Evolutionary conservation across 495 filamentous ascomycete genomes (phyloP), one percentile per base, ranked within the genome.

Genomic region (Talaromyces adpressus): DNA sequence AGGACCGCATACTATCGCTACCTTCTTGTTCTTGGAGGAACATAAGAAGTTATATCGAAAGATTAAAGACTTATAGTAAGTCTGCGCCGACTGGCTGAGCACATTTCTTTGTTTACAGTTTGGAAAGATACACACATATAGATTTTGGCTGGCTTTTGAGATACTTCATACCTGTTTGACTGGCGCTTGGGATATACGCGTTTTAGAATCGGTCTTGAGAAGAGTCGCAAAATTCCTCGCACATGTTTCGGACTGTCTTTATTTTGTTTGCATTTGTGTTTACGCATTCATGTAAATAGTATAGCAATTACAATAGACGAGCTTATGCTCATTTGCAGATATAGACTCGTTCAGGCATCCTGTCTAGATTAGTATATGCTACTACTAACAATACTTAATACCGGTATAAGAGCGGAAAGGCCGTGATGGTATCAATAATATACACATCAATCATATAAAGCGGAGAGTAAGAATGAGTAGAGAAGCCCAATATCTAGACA

Each of bases 11-110:
- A 98, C 94, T 3, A 91, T 98, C 70, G 87, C 89, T 63, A 98
- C 95, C 9, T 97, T 98, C 68, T 71, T 98, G 64, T 97, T 97
- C 75, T 78, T 98, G 69, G 94, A 98, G 73, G 89, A 95, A 63
- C 82, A 84, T 66, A 84, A 83, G 73, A 81, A 81, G 70, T 68
- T 83, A 14, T 84, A 82, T 68, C 74, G 82, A 8, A 70, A 71
- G 59, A 47, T 81, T 63, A 82, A 81, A 68, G 79, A 73, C 6
- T 65, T 82, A 29, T 70, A 64, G 61, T 23, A 25, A 18, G 30
- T 23, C 29, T 30, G 29, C 7, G 29, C 29, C 29, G 6, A 30
- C 30, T 61, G 4, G 16, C 11, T 60, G 20, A 45, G 14, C 41
- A 45, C 41, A 45, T 30, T 30, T 30, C 29, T 6, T 53, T 53